Evolutionary conservation across 768 basidiomycete genomes (phyloP).

Genomic region (Dictyophora rubrovolvata): DNA sequence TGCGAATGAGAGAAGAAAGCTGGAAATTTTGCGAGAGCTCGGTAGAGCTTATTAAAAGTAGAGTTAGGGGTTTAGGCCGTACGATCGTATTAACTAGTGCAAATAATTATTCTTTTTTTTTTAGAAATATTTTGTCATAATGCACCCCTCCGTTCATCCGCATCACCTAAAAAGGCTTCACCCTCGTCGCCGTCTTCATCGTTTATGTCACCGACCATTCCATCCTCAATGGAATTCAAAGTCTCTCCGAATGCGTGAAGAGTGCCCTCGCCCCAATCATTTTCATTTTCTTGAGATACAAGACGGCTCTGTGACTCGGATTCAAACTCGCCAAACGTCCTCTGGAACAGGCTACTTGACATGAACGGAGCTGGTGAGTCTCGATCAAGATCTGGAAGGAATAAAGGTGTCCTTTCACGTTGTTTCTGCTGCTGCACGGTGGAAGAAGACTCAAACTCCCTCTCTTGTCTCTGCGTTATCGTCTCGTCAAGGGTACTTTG

Average conservation of each 20-base stretch:
- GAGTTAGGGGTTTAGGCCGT: neutral
- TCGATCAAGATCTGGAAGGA: conserved; percentile 53
- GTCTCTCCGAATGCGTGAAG: conserved; percentile 73
- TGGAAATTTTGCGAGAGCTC: conserved; percentile 71
- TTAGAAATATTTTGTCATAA: neutral
- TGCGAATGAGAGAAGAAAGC: conserved; percentile 49
- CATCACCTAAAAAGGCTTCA: conserved; percentile 68
- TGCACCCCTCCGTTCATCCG: conserved; percentile 65
- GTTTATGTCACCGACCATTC: conserved; percentile 47
- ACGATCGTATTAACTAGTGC: no score
- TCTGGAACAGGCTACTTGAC: conserved; percentile 14
- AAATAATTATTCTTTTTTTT: neutral
- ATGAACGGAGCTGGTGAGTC: conserved; percentile 29
- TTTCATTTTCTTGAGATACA: conserved; percentile 24
- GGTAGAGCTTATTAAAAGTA: conserved; percentile 45
- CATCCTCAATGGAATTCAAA: conserved; percentile 46
- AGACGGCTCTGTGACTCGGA: no score
- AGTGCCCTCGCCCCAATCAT: conserved; percentile 33
- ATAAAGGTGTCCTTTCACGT: conserved; percentile 54
- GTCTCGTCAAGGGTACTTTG: conserved; percentile 21
- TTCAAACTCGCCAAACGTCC: conserved; percentile 35
- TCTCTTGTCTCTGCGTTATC: conserved; percentile 8
- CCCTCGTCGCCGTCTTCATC: conserved; percentile 74
- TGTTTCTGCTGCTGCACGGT: conserved; percentile 12
- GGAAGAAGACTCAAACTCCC: conserved; percentile 13